These are phyloP conservation scores for Jaapia argillacea DNA, from an alignment of 768 basidiomycete species.

Conservation along the genomic window DNA sequence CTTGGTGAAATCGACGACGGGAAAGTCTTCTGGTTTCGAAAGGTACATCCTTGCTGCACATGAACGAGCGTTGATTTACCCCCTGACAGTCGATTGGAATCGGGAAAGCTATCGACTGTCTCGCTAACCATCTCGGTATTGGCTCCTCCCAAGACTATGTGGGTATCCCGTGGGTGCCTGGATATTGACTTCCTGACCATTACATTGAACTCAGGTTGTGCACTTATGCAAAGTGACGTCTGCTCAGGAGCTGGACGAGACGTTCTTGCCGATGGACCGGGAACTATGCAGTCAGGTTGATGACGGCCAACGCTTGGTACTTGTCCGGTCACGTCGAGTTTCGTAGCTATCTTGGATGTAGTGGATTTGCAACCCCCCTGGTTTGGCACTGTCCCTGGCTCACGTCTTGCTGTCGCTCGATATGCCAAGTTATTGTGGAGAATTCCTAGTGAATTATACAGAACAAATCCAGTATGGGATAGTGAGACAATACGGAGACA, in stretches of 20 bases:
- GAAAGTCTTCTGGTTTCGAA: constrained; percentile 58
- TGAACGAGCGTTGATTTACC: not conserved
- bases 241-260: constrained; percentile 16
- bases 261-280: constrained; percentile 36
- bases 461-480: not conserved
- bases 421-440: too few relatives aligned
- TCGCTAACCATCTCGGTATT: constrained; percentile 27
- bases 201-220: too few relatives aligned
- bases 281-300: constrained; percentile 39
- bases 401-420: too few relatives aligned
- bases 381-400: too few relatives aligned
- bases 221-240: too few relatives aligned
- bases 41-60: constrained; percentile 31
- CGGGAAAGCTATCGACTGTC: constrained; percentile 55
- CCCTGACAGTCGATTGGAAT: constrained; percentile 35
- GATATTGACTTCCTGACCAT: too few relatives aligned
- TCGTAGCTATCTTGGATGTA: too few relatives aligned
- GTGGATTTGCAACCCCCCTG: too few relatives aligned
- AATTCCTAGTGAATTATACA: not conserved
- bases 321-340: too few relatives aligned
- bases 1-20: constrained; percentile 22
- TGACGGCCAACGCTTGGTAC: constrained; percentile 30
- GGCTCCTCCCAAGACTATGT: constrained; percentile 22
- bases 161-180: too few relatives aligned
- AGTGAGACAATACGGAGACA: constrained; percentile 1